These are phyloP conservation scores for Syzygium jambos DNA, from an alignment of 345 rosid species.

Conservation along the genomic window DNA sequence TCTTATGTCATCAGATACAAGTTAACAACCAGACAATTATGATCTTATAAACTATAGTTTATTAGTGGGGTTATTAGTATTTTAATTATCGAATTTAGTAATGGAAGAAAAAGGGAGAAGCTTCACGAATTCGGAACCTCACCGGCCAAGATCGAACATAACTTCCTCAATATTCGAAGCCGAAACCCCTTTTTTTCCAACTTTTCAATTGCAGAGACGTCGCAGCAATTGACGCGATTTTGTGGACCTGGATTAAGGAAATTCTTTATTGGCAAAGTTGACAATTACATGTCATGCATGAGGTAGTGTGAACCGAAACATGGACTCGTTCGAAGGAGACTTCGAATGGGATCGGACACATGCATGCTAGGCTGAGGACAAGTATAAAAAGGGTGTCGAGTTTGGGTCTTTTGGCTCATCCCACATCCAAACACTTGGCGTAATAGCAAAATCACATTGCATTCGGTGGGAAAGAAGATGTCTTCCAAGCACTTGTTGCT, in stretches of 20 bases:
- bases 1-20: background rate
- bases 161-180: background rate
- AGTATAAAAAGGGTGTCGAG: background rate
- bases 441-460: background rate
- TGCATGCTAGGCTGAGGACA: background rate
- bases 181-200: background rate
- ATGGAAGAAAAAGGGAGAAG: background rate
- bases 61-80: background rate
- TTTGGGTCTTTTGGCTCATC: background rate
- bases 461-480: conserved; percentile 1
- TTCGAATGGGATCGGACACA: background rate
- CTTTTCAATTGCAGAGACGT: background rate
- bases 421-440: background rate
- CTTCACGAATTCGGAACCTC: background rate
- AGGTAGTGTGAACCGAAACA: background rate
- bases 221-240: background rate
- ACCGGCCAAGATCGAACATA: background rate
- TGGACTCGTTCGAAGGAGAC: background rate
- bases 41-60: background rate
- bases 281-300: background rate
- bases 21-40: too few species aligned
- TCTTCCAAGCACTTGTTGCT: conserved; percentile 4
- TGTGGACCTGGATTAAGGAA: background rate
- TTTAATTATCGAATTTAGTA: background rate
- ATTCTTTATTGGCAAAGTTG: background rate